Percentiles rank a stretch among this genome's conserved stretches.
These are phyloP conservation scores for apple (Malus domestica) DNA, from an alignment of 306 rosid species.

Conservation along the genomic window DNA sequence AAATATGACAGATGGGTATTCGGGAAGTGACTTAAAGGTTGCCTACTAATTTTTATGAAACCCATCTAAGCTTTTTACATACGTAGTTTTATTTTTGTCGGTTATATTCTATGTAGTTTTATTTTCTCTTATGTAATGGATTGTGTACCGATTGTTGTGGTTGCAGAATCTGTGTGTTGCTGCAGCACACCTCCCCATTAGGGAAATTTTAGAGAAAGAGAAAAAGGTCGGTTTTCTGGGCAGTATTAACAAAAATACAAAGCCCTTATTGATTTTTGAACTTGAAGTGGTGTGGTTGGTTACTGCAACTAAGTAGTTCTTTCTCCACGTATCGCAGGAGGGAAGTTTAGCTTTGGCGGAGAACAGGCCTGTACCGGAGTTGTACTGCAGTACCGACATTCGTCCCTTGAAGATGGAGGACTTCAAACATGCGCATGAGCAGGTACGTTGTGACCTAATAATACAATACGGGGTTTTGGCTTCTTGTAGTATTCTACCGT, in stretches of 20 bases:
- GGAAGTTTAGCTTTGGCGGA: constrained; percentile 49
- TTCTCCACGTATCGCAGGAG: constrained; percentile 50
- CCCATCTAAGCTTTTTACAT: not conserved
- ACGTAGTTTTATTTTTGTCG: not conserved
- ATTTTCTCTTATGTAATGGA: not conserved
- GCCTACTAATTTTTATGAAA: not conserved
- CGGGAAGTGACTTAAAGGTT: constrained; percentile 98
- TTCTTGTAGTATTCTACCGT: not conserved
- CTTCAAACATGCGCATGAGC: constrained; percentile 76
- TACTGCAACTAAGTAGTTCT: not conserved
- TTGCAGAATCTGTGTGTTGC: constrained; percentile 86
- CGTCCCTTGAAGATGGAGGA: constrained; percentile 82
- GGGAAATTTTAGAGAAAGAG: constrained; percentile 88
- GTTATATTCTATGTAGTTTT: not conserved
- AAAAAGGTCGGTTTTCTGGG: constrained; percentile 50
- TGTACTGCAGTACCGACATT: constrained; percentile 58
- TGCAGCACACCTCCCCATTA: constrained; percentile 84
- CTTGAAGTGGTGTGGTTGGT: not conserved
- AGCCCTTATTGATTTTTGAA: not conserved
- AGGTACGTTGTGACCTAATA: constrained; percentile 31
- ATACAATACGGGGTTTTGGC: not conserved
- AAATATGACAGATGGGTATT: constrained; percentile 84
- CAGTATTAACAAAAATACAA: not conserved
- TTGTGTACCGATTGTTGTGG: not conserved
- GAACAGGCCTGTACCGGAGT: constrained; percentile 52